Percentiles rank a stretch among this genome's conserved stretches.
phyloP scores from a whole-genome alignment of 495 filamentous ascomycete species.

The Thermochaetoides thermophila region DNA sequence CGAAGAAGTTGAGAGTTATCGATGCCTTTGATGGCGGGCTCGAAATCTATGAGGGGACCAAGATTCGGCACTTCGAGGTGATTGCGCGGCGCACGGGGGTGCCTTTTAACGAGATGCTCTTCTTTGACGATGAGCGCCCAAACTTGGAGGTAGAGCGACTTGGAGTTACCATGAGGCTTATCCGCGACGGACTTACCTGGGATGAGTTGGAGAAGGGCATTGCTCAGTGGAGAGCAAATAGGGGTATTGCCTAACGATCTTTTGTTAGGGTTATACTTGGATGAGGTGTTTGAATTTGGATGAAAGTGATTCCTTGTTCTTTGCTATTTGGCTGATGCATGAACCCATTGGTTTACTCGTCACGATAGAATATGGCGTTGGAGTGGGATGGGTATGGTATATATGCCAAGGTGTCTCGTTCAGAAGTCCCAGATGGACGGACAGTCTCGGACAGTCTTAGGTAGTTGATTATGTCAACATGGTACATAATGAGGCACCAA shows the following conservation, averaged over 20 bases:
- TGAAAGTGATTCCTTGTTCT: background rate
- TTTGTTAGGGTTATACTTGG: too few relatives aligned
- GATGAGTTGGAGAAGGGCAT: conserved; percentile 70
- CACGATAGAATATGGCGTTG: too few relatives aligned
- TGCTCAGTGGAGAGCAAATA: conserved; percentile 58
- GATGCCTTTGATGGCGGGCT: conserved; percentile 67
- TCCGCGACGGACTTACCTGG: conserved; percentile 60
- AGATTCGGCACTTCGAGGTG: conserved; percentile 68
- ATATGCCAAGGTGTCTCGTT: too few relatives aligned
- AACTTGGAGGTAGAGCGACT: conserved; percentile 76
- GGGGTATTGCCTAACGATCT: conserved; percentile 26
- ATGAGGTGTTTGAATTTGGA: too few relatives aligned
- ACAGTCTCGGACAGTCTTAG: too few relatives aligned
- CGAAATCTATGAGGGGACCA: conserved; percentile 81
- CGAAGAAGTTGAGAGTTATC: conserved; percentile 36
- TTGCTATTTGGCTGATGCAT: too few relatives aligned
- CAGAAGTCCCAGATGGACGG: too few relatives aligned
- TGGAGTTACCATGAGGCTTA: conserved; percentile 70
- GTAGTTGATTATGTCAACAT: too few relatives aligned
- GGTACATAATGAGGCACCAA: too few relatives aligned
- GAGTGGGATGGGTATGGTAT: too few relatives aligned
- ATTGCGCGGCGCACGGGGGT: conserved; percentile 53
- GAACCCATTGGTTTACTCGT: too few relatives aligned
- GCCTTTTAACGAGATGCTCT: conserved; percentile 73
- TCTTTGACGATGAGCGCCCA: conserved; percentile 86